A percentile compares a stretch with the other conserved stretches of the same genome.
Conservation (phyloP, 2,329 filamentous ascomycete genomes). For the Penicillium sp. region DNA sequence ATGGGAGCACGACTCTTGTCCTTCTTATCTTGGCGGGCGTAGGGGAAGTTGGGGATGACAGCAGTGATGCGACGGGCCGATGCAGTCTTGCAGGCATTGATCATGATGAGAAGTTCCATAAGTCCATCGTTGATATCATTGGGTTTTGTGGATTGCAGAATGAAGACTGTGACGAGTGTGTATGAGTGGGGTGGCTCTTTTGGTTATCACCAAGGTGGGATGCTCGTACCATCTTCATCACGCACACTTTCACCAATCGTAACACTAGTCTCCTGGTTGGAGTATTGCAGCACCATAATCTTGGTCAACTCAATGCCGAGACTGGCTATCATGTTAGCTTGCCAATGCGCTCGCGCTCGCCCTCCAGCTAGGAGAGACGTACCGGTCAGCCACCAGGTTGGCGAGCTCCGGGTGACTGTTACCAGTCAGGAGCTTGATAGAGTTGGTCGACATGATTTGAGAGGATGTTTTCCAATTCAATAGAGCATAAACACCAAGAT, state of each 20-base stretch:
- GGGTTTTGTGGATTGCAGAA: conserved; percentile 90
- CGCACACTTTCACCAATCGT: conserved; percentile 94
- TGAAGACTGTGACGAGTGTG: conserved; percentile 67
- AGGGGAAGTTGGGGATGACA: conserved; percentile 94
- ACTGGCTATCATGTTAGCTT: conserved; percentile 39
- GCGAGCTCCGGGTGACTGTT: conserved; percentile 74
- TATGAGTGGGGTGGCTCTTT: conserved; percentile 10
- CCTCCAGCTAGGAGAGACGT: conserved; percentile 27
- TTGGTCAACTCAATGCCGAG: conserved; percentile 68
- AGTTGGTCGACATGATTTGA: conserved; percentile 66
- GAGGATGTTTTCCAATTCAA: not conserved
- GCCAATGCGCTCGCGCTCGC: not conserved
- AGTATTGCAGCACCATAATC: conserved; percentile 68
- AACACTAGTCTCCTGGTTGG: conserved; percentile 65
- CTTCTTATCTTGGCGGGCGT: conserved; percentile 97
- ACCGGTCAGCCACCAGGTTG: conserved; percentile 68
- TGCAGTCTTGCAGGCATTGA: conserved; percentile 87
- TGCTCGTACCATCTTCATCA: conserved; percentile 78
- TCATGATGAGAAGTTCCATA: conserved; percentile 98
- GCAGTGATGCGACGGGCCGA: conserved; percentile 90
- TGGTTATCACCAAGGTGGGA: conserved; percentile 11
- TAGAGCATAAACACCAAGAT: conserved; percentile 5
- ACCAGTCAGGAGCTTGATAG: conserved; percentile 73
- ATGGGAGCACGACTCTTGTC: conserved; percentile 95
- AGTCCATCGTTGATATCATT: conserved; percentile 97